Evolutionary conservation across 768 basidiomycete species (phyloP).

Genomic region (Lactifluus pinguis): DNA sequence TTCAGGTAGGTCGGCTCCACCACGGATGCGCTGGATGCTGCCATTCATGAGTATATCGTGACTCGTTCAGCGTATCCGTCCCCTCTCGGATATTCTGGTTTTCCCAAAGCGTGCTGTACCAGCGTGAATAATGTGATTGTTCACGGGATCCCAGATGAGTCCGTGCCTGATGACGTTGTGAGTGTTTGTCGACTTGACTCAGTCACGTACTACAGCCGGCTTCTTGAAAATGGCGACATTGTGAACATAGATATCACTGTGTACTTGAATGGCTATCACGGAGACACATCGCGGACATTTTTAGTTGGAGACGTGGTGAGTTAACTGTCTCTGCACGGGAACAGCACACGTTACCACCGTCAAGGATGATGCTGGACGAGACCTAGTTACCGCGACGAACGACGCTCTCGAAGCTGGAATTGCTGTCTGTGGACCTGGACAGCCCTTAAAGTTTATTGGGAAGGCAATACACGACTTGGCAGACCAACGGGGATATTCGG

Average conservation of each 20-base stretch:
- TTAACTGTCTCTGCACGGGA: conserved; percentile 8
- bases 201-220: conserved; percentile 43
- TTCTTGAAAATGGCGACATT: conserved; percentile 74
- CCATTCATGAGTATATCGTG: conserved; percentile 65
- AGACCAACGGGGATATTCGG: conserved; percentile 39
- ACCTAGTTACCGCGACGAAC: conserved; percentile 55
- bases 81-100: conserved; percentile 67
- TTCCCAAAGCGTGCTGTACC: conserved; percentile 73
- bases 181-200: neutral
- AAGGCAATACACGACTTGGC: conserved; percentile 52
- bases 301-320: conserved; percentile 69
- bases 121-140: conserved; percentile 83
- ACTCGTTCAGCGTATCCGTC: conserved; percentile 75
- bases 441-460: conserved; percentile 62
- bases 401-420: conserved; percentile 65
- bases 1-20: conserved; percentile 52
- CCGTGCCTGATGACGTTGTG: conserved; percentile 21
- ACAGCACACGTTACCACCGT: neutral
- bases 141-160: conserved; percentile 92
- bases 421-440: conserved; percentile 62
- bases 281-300: conserved; percentile 83
- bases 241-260: conserved; percentile 86
- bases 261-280: conserved; percentile 77
- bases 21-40: conserved; percentile 64
- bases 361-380: conserved; percentile 61